A percentile compares a stretch with the other conserved stretches of the same genome.
Conservation (phyloP, 768 basidiomycete genomes). For the Calocera cornea region DNA sequence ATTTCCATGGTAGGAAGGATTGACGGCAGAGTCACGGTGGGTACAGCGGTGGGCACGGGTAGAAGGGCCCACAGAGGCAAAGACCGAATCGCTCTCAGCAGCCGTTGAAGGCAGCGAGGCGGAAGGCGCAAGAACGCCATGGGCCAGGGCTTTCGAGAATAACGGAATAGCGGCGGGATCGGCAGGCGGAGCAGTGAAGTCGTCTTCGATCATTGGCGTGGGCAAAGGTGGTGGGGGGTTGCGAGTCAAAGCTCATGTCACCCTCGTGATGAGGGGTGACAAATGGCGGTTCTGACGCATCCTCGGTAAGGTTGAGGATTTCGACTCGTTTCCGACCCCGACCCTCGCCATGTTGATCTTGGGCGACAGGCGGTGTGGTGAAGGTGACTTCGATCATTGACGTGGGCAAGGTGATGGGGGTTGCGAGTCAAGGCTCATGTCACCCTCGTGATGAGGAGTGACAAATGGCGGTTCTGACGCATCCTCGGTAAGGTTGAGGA, state of each 20-base stretch:
- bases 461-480: neutral
- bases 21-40: too few species aligned
- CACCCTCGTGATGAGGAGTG: neutral
- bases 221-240: neutral
- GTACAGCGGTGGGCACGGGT: constrained; percentile 1
- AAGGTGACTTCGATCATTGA: neutral
- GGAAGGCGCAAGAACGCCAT: neutral
- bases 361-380: too few species aligned
- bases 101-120: neutral
- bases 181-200: neutral
- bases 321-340: neutral
- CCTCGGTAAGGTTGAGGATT: neutral
- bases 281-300: neutral
- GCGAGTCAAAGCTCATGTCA: neutral
- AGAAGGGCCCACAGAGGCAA: neutral
- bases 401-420: neutral
- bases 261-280: neutral
- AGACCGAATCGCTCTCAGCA: neutral
- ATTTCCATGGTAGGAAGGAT: neutral
- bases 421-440: neutral
- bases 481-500: neutral
- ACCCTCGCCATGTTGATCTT: neutral
- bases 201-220: neutral
- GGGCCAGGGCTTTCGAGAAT: neutral
- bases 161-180: neutral